phyloP scores from a whole-genome alignment of 169 alveolate genomes.

The Fabrea salina region DNA sequence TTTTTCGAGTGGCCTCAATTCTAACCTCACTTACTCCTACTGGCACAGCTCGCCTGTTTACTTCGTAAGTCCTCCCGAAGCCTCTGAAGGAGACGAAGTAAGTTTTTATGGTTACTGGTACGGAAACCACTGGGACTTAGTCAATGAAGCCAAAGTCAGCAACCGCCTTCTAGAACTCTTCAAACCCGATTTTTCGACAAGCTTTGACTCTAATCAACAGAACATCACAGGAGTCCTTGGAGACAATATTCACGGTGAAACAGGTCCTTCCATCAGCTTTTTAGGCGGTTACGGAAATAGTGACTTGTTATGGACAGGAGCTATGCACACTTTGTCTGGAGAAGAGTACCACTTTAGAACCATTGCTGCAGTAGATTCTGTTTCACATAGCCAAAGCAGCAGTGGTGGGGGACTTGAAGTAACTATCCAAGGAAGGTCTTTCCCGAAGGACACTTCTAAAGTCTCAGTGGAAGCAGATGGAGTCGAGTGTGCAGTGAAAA shows the following conservation, averaged over 20 bases:
- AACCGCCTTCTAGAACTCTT: not conserved
- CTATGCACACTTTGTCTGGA: not conserved
- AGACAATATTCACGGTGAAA: conserved; percentile 12
- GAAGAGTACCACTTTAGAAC: conserved; percentile 7
- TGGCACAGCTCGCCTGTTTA: not conserved
- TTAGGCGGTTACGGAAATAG: not conserved
- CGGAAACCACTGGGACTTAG: not conserved
- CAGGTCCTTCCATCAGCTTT: not conserved
- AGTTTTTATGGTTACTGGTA: conserved; percentile 9
- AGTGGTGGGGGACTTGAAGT: conserved; percentile 4
- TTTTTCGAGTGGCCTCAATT: not conserved
- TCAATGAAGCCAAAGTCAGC: not conserved
- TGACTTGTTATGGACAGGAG: not conserved
- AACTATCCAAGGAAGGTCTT: not conserved
- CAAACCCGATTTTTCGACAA: not conserved
- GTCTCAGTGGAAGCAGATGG: not conserved
- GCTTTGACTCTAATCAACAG: not conserved
- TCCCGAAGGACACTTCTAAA: not conserved
- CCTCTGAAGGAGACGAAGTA: conserved; percentile 21
- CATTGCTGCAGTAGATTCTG: conserved; percentile 9
- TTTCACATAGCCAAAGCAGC: not conserved
- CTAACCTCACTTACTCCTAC: not conserved
- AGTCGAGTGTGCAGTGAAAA: not conserved
- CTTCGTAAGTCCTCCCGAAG: conserved; percentile 21
- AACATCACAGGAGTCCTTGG: conserved; percentile 13